These are phyloP conservation scores for Chaetoceros tenuissimus DNA, from an alignment of 108 stramenopile species.

Conservation along the genomic window DNA sequence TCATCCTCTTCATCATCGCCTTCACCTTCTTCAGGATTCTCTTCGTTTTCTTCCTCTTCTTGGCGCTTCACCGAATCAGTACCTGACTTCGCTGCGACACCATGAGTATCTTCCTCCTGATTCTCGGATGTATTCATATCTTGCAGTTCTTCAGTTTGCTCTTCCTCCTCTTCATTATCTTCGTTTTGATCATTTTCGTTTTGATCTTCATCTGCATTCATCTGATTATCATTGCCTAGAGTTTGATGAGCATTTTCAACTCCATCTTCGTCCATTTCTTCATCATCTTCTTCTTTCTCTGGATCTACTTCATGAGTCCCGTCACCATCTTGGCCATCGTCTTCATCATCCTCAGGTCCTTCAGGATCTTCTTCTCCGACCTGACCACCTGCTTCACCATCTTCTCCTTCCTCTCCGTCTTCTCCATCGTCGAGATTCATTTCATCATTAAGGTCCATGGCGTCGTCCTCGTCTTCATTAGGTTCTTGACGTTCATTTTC, in stretches of 20 bases:
- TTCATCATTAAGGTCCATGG: constrained; percentile 38
- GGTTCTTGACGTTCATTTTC: constrained; percentile 33
- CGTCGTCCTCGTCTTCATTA: constrained; percentile 37
- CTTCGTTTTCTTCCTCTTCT: constrained; percentile 20
- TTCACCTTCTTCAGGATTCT: constrained; percentile 4
- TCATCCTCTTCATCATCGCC: constrained; percentile 20
- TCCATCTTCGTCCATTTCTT: constrained; percentile 9
- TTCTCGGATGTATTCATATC: not conserved
- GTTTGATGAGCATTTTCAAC: constrained; percentile 13
- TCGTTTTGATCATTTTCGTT: constrained; percentile 13
- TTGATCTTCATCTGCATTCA: constrained; percentile 16
- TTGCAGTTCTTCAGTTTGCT: constrained; percentile 1
- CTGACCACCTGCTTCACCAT: constrained; percentile 21
- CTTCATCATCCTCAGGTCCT: constrained; percentile 31
- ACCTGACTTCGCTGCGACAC: constrained; percentile 3
- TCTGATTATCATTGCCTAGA: not conserved
- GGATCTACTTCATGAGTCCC: constrained; percentile 19
- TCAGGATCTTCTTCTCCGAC: constrained; percentile 22
- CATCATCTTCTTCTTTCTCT: constrained; percentile 23
- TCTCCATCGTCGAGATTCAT: constrained; percentile 40
- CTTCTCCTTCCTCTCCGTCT: constrained; percentile 27
- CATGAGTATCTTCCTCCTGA: constrained; percentile 12
- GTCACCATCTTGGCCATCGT: constrained; percentile 26
- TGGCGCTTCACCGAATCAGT: constrained; percentile 12
- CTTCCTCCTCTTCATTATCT: constrained; percentile 6